Evolutionary conservation across 768 basidiomycete genomes (phyloP).

Genomic region (Boletus sp.): DNA sequence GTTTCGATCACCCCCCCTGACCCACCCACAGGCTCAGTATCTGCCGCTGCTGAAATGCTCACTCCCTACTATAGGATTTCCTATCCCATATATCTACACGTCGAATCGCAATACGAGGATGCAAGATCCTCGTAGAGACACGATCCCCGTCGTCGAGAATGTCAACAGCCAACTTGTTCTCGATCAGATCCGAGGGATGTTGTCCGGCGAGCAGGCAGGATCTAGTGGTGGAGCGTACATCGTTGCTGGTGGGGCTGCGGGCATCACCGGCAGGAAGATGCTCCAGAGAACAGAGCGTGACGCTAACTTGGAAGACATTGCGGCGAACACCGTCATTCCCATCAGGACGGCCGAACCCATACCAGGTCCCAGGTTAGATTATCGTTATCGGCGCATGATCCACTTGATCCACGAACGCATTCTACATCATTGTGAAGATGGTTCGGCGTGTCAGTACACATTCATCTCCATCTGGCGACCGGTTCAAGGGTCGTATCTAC

Average conservation of each 20-base stretch:
- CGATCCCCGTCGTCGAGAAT: conserved; percentile 59
- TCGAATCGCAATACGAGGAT: conserved; percentile 63
- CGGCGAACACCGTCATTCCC: conserved; percentile 49
- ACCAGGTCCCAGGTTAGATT: not conserved
- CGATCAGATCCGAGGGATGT: conserved; percentile 64
- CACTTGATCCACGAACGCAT: not conserved
- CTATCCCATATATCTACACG: conserved; percentile 54
- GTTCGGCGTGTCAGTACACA: too few species aligned
- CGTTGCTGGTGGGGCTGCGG: conserved; percentile 51
- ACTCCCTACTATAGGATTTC: conserved; percentile 52
- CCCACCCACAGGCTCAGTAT: conserved; percentile 38
- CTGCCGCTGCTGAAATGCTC: conserved; percentile 60
- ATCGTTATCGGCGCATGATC: not conserved
- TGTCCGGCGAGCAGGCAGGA: conserved; percentile 43
- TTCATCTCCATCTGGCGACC: not conserved
- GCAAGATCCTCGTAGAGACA: conserved; percentile 53
- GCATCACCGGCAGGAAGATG: conserved; percentile 54
- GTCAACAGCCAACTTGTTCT: conserved; percentile 39
- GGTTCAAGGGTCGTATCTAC: conserved; percentile 41
- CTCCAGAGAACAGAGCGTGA: conserved; percentile 54
- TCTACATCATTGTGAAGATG: too few species aligned
- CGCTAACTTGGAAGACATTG: conserved; percentile 49
- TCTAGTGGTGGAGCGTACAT: conserved; percentile 49
- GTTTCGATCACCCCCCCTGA: conserved; percentile 47
- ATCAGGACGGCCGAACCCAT: conserved; percentile 38